Percentiles rank a stretch among this genome's conserved stretches.
These are phyloP conservation scores for Didymella pomorum DNA, from an alignment of 2,329 filamentous ascomycete genomes.

Conservation along the genomic window DNA sequence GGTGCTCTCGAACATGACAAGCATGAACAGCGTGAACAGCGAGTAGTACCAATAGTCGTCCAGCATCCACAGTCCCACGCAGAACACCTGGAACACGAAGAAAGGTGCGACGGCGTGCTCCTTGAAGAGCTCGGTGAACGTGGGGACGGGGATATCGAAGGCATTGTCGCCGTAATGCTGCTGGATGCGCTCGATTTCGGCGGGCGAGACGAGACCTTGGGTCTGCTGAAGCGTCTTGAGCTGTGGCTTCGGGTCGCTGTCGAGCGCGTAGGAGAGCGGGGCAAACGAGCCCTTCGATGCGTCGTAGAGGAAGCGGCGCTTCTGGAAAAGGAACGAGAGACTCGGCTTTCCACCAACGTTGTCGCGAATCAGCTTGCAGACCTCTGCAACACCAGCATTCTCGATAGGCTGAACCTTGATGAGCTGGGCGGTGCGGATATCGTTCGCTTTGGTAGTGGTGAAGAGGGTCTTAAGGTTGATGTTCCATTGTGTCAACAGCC, in stretches of 20 bases:
- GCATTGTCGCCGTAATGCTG: slow-evolving; percentile 96
- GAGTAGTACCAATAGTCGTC: slow-evolving; percentile 99
- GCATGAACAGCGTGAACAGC: slow-evolving; percentile 97
- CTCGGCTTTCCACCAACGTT: slow-evolving; percentile 77
- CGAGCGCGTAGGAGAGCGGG: slow-evolving; percentile 83
- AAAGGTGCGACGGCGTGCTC: slow-evolving; percentile 98
- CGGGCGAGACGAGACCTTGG: slow-evolving; percentile 74
- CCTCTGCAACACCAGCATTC: slow-evolving; percentile 89
- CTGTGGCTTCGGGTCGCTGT: slow-evolving; percentile 81
- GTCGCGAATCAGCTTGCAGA: slow-evolving; percentile 81
- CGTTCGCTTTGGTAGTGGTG: slow-evolving; percentile 75
- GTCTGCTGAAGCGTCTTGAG: slow-evolving; percentile 81
- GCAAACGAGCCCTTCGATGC: slow-evolving; percentile 76
- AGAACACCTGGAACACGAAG: slow-evolving; percentile 99
- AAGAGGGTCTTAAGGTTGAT: slow-evolving; percentile 85
- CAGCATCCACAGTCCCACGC: slow-evolving; percentile 96
- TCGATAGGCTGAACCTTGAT: slow-evolving; percentile 93
- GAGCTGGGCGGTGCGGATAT: slow-evolving; percentile 76
- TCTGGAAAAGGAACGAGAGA: slow-evolving; percentile 94
- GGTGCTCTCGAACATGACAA: slow-evolving; percentile 96
- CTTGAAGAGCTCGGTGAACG: slow-evolving; percentile 94
- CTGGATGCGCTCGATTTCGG: slow-evolving; percentile 80
- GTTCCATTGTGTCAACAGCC: slow-evolving; percentile 98
- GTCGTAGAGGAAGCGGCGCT: slow-evolving; percentile 91
- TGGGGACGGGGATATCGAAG: slow-evolving; percentile 97